Conservation (phyloP, 768 basidiomycete species). For the Leccinum disarticulatum region DNA sequence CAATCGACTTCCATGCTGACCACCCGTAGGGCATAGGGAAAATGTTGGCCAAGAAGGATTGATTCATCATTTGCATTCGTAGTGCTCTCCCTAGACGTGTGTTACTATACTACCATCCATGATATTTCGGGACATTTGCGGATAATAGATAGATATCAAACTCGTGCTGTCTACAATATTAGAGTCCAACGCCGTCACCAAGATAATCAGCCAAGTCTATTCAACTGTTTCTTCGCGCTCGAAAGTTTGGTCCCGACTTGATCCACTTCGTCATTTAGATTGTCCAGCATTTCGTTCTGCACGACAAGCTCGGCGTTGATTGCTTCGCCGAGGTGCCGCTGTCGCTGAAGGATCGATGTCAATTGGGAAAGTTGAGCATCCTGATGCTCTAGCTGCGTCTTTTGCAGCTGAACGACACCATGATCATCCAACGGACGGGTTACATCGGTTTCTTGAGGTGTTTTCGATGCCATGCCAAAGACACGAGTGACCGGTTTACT, state of each 20-base stretch:
- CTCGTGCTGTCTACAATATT: conserved; percentile 22
- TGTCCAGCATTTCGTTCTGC: conserved; percentile 87
- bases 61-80: conserved; percentile 10
- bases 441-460: conserved; percentile 75
- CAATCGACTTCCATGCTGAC: conserved; percentile 16
- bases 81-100: conserved; percentile 21
- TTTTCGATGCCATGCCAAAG: conserved; percentile 62
- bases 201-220: conserved; percentile 57
- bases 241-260: conserved; percentile 74
- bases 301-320: conserved; percentile 78
- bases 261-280: conserved; percentile 75
- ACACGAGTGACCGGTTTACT: conserved; percentile 64
- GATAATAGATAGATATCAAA: conserved; percentile 8
- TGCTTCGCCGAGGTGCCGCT: conserved; percentile 82
- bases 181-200: conserved; percentile 3
- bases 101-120: conserved; percentile 20
- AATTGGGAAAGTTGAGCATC: conserved; percentile 79
- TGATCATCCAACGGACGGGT: conserved; percentile 87
- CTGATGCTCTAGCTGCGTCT: conserved; percentile 78
- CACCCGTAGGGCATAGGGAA: conserved; percentile 55
- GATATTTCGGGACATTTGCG: conserved; percentile 17
- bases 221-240: conserved; percentile 79
- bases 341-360: conserved; percentile 78
- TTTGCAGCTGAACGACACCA: conserved; percentile 78
- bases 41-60: conserved; percentile 42